phyloP scores from a whole-genome alignment of 768 basidiomycete species.

The Lentinula raphanica region DNA sequence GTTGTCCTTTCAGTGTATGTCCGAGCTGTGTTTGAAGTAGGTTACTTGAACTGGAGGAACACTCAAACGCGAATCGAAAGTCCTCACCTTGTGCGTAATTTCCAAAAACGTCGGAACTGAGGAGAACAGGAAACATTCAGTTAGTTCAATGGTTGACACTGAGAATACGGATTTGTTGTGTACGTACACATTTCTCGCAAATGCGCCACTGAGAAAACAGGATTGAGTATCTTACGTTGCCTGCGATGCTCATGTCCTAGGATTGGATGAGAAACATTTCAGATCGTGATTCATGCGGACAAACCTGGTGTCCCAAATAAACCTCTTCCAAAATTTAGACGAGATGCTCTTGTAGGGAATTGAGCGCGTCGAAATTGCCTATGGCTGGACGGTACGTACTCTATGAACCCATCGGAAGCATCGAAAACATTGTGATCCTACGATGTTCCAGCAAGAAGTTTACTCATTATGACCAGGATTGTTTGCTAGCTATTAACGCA shows the following conservation, averaged over 20 bases:
- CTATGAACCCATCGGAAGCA: neutral
- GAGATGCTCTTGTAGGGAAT: too few relatives aligned
- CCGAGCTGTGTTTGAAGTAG: neutral
- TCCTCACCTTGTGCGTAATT: slow-evolving; percentile 4
- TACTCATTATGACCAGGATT: neutral
- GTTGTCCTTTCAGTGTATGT: neutral
- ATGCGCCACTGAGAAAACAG: slow-evolving; percentile 29
- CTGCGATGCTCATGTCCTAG: slow-evolving; percentile 21
- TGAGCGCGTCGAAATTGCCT: too few relatives aligned
- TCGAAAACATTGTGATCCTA: neutral
- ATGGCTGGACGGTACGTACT: neutral
- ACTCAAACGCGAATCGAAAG: neutral
- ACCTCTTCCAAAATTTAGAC: neutral
- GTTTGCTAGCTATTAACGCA: neutral
- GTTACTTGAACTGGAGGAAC: too few relatives aligned
- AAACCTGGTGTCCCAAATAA: neutral
- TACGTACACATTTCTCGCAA: slow-evolving; percentile 26
- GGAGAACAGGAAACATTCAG: too few relatives aligned
- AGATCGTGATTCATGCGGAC: neutral
- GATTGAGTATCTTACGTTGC: slow-evolving; percentile 31
- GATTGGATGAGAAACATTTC: neutral
- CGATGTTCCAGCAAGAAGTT: neutral
- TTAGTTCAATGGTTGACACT: too few relatives aligned
- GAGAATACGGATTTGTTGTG: too few relatives aligned
- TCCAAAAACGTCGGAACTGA: slow-evolving; percentile 1